Evolutionary conservation across 2,329 filamentous ascomycete genomes (phyloP).

Genomic region (Xylariales sp.): DNA sequence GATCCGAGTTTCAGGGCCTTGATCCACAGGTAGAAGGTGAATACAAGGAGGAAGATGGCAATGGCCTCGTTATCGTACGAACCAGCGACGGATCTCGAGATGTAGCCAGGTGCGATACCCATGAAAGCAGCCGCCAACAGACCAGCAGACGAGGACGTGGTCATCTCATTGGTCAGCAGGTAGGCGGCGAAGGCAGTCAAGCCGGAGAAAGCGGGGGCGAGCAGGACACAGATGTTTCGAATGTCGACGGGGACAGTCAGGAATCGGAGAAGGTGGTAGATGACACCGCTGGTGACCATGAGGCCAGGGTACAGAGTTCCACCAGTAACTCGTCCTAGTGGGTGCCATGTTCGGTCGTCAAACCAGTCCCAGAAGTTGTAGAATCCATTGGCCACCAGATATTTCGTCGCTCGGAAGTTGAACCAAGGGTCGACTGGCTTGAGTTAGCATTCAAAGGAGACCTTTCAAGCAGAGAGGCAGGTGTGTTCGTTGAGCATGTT

Average conservation of each 20-base stretch:
- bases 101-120: slow-evolving; percentile 96
- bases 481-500: no score
- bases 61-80: slow-evolving; percentile 99
- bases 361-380: slow-evolving; percentile 99
- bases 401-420: slow-evolving; percentile 98
- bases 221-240: slow-evolving; percentile 95
- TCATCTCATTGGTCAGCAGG: slow-evolving; percentile 96
- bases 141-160: slow-evolving; percentile 87
- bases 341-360: slow-evolving; percentile 99
- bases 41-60: slow-evolving; percentile 96
- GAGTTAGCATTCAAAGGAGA: slow-evolving; percentile 11
- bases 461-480: no score
- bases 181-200: slow-evolving; percentile 91
- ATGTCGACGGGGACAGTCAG: slow-evolving; percentile 94
- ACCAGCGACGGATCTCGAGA: slow-evolving; percentile 93
- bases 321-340: slow-evolving; percentile 94
- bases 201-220: slow-evolving; percentile 91
- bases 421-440: slow-evolving; percentile 95
- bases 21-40: slow-evolving; percentile 99
- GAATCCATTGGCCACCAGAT: slow-evolving; percentile 94
- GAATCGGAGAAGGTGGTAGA: slow-evolving; percentile 89
- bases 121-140: slow-evolving; percentile 93
- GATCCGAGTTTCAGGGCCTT: slow-evolving; percentile 96
- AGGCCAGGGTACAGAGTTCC: slow-evolving; percentile 97
- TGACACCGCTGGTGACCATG: slow-evolving; percentile 97